Evolutionary conservation across 2,329 filamentous ascomycete genomes (phyloP).

Genomic region (Purpureocillium takamizusanense): DNA sequence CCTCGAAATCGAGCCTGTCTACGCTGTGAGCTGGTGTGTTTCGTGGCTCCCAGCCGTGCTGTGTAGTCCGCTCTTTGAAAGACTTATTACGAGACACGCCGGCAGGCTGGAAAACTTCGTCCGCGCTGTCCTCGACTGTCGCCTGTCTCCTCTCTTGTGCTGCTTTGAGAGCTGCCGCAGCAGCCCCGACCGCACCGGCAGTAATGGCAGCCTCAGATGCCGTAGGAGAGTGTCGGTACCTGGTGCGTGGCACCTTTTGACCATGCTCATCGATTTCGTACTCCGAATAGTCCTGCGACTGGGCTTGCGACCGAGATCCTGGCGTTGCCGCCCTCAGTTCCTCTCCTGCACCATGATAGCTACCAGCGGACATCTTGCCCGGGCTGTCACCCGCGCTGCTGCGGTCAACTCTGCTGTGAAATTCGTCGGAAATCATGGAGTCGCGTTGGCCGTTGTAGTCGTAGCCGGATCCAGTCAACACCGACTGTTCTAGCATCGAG

Average conservation of each 20-base stretch:
- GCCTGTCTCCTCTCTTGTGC: slow-evolving; percentile 37
- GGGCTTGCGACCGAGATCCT: slow-evolving; percentile 24
- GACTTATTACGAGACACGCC: slow-evolving; percentile 53
- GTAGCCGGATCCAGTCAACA: slow-evolving; percentile 47
- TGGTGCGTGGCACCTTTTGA: slow-evolving; percentile 39
- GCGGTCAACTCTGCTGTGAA: slow-evolving; percentile 16
- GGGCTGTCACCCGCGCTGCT: slow-evolving; percentile 28
- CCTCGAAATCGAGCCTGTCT: slow-evolving; percentile 45
- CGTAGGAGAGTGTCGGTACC: slow-evolving; percentile 42
- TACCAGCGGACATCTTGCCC: slow-evolving; percentile 31
- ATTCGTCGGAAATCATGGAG: slow-evolving; percentile 26
- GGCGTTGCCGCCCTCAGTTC: slow-evolving; percentile 30
- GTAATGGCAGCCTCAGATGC: slow-evolving; percentile 50
- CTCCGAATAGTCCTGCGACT: slow-evolving; percentile 40
- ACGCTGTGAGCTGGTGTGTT: slow-evolving; percentile 50
- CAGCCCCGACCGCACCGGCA: slow-evolving; percentile 43
- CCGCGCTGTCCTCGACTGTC: slow-evolving; percentile 20
- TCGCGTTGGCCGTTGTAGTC: slow-evolving; percentile 31
- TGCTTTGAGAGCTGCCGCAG: slow-evolving; percentile 41
- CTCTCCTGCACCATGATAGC: slow-evolving; percentile 26
- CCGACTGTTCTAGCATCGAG: slow-evolving; percentile 58
- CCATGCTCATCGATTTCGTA: slow-evolving; percentile 52
- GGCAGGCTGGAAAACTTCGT: slow-evolving; percentile 33
- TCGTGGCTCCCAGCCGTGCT: slow-evolving; percentile 40
- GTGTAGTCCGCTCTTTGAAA: slow-evolving; percentile 56